Conservation (phyloP, 2,329 filamentous ascomycete genomes). For the Penicillium sp. region DNA sequence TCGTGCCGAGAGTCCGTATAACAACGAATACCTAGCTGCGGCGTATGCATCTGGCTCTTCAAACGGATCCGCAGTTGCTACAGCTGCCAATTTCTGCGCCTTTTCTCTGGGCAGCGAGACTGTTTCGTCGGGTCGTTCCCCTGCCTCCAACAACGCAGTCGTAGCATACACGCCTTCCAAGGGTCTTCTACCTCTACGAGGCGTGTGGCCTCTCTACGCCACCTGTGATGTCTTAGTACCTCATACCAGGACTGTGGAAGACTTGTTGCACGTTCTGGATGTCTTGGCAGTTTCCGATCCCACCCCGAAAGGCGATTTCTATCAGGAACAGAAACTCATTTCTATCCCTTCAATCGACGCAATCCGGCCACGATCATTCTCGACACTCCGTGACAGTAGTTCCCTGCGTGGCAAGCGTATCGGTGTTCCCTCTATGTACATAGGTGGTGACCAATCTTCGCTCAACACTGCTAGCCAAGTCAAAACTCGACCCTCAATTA, state of each 20-base stretch:
- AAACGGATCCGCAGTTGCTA: constrained; percentile 57
- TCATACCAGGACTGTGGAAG: constrained; percentile 53
- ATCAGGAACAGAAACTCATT: constrained; percentile 54
- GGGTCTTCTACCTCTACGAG: constrained; percentile 54
- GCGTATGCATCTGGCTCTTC: constrained; percentile 62
- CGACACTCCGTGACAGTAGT: constrained; percentile 26
- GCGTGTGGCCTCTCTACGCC: constrained; percentile 58
- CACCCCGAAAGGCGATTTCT: constrained; percentile 54
- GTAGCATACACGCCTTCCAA: constrained; percentile 60
- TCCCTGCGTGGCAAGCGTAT: constrained; percentile 50
- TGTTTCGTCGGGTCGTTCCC: constrained; percentile 58
- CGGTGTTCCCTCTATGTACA: constrained; percentile 55
- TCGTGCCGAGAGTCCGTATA: constrained; percentile 60
- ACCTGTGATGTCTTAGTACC: constrained; percentile 60
- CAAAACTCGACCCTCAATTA: constrained; percentile 39
- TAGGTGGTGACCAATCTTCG: constrained; percentile 41
- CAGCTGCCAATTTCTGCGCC: constrained; percentile 52
- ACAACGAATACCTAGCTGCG: constrained; percentile 54
- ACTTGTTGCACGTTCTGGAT: constrained; percentile 54
- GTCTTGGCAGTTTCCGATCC: constrained; percentile 50
- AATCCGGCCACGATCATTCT: constrained; percentile 37
- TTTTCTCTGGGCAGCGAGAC: constrained; percentile 61
- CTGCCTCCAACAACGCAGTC: constrained; percentile 59
- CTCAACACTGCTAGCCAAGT: constrained; percentile 41
- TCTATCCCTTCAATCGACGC: constrained; percentile 38